Conservation (phyloP, 495 filamentous ascomycete species). For the Xylaria intraflava region DNA sequence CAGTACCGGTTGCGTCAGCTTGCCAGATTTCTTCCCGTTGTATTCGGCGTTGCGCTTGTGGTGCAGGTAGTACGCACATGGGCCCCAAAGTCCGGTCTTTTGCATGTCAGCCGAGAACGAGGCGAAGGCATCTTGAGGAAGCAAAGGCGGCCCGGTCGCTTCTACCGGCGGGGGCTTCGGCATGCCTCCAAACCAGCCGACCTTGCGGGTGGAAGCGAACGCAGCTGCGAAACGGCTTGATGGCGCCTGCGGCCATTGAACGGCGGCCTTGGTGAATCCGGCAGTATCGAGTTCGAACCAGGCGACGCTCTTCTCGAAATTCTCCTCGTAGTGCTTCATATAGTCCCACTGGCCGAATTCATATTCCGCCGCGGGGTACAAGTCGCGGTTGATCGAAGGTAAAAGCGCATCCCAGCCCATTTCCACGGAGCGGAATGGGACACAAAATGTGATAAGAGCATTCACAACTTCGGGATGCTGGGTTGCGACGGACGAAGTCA, state of each 20-base stretch:
- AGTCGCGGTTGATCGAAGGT: neutral
- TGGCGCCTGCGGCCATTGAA: neutral
- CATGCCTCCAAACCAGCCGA: neutral
- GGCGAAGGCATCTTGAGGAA: neutral
- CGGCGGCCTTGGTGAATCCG: neutral
- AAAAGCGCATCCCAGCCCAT: neutral
- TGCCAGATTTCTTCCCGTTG: neutral
- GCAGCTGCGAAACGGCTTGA: neutral
- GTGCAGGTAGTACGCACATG: neutral
- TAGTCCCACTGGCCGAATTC: constrained; percentile 1
- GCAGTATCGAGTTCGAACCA: neutral
- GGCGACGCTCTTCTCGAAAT: neutral
- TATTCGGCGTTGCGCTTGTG: neutral
- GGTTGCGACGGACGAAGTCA: neutral
- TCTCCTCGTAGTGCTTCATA: constrained; percentile 1
- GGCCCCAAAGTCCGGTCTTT: neutral
- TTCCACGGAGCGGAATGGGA: neutral
- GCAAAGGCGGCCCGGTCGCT: neutral
- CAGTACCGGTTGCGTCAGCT: neutral
- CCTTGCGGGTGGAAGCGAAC: neutral
- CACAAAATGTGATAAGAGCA: neutral
- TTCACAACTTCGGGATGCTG: neutral
- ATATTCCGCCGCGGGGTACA: neutral
- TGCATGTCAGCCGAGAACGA: neutral
- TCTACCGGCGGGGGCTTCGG: neutral